phyloP scores from a whole-genome alignment of 352 stramenopile species.

The Globisporangium emineosum region DNA sequence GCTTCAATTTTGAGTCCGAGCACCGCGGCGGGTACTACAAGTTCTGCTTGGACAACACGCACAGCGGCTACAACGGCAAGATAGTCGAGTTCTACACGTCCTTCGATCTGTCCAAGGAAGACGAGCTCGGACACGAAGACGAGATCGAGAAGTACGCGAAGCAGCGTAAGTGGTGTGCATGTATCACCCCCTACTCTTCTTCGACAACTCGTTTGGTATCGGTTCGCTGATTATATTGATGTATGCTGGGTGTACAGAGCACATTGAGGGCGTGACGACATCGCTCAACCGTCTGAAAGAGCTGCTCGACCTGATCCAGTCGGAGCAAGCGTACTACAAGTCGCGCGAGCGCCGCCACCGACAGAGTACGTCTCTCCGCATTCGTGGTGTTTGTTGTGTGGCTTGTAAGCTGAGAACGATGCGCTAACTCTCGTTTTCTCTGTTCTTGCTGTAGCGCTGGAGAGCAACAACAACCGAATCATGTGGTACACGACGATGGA shows the following conservation, averaged over 20 bases:
- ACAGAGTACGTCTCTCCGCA: slow-evolving; percentile 44
- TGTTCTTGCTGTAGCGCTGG: slow-evolving; percentile 35
- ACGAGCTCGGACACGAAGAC: slow-evolving; percentile 74
- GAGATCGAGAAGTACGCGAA: slow-evolving; percentile 61
- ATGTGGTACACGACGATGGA: slow-evolving; percentile 80
- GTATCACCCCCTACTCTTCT: background rate
- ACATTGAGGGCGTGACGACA: slow-evolving; percentile 63
- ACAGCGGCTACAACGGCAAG: slow-evolving; percentile 62
- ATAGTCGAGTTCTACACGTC: slow-evolving; percentile 81
- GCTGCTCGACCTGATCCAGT: slow-evolving; percentile 67
- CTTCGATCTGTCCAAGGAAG: slow-evolving; percentile 73
- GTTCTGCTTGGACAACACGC: slow-evolving; percentile 79
- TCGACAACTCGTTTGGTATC: background rate
- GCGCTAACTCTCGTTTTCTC: background rate
- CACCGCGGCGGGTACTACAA: slow-evolving; percentile 84
- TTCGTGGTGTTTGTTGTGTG: background rate
- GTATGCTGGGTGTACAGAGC: slow-evolving; percentile 32
- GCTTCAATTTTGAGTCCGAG: slow-evolving; percentile 86
- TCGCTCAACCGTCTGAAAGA: slow-evolving; percentile 60
- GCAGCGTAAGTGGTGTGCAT: slow-evolving; percentile 44
- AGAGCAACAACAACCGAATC: slow-evolving; percentile 77
- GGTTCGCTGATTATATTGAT: background rate
- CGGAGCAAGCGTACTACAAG: slow-evolving; percentile 80
- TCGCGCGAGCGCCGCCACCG: slow-evolving; percentile 63
- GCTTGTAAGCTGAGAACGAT: background rate